Conservation (phyloP, 345 rosid species). For the sweet orange (Citrus sinensis) region DNA sequence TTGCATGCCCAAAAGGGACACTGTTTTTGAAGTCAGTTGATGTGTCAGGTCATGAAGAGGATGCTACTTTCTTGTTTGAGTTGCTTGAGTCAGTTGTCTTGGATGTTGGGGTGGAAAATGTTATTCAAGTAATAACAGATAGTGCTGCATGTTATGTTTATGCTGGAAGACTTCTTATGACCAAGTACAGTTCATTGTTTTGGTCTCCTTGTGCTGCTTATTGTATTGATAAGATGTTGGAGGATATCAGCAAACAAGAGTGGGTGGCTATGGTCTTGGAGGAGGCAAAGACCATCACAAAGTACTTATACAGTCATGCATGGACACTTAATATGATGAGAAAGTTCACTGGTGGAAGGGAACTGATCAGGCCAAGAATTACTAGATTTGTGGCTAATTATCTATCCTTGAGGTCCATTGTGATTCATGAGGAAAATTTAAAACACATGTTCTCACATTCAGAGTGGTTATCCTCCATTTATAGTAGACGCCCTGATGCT, state of each 20-base stretch:
- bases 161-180: conserved; percentile 46
- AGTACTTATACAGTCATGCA: conserved; percentile 38
- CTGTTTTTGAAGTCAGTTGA: conserved; percentile 44
- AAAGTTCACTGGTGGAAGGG: conserved; percentile 40
- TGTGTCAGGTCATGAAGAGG: conserved; percentile 40
- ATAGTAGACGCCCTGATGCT: conserved; percentile 44
- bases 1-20: conserved; percentile 44
- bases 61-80: conserved; percentile 33
- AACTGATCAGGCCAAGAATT: conserved; percentile 38
- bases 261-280: conserved; percentile 36
- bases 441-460: conserved; percentile 40
- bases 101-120: conserved; percentile 45
- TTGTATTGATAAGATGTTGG: conserved; percentile 52
- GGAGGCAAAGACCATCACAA: conserved; percentile 41
- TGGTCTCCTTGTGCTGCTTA: conserved; percentile 52
- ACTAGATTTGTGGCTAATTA: conserved; percentile 34
- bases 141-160: conserved; percentile 30
- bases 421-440: conserved; percentile 40
- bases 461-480: conserved; percentile 37
- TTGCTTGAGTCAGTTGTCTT: conserved; percentile 43
- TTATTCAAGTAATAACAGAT: conserved; percentile 52
- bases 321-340: conserved; percentile 38
- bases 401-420: conserved; percentile 39
- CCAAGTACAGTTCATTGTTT: conserved; percentile 39
- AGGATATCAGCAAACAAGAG: conserved; percentile 44